These are phyloP conservation scores for Magnolia kwangsiensis DNA, from an alignment of 164 flowering plant genomes.

Conservation along the genomic window DNA sequence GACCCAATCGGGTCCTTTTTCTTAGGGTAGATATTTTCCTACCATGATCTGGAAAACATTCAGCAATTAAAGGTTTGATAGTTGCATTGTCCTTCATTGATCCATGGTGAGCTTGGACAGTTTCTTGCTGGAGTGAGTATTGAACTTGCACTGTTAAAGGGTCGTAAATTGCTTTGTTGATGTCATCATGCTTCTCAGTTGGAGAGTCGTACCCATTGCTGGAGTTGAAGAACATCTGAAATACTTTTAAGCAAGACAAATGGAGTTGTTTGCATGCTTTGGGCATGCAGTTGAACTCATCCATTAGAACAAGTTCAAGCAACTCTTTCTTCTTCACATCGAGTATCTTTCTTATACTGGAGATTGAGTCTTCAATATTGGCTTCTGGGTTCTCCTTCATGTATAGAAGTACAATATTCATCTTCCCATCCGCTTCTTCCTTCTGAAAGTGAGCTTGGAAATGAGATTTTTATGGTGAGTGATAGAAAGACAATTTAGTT, in stretches of 20 bases:
- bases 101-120: no score
- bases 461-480: neutral
- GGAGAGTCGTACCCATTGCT: constrained; percentile 31
- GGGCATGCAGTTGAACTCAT: constrained; percentile 10
- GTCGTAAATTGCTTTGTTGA: constrained; percentile 35
- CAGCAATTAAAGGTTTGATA: neutral
- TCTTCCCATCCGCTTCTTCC: constrained; percentile 36
- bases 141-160: constrained; percentile 12
- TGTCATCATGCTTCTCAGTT: constrained; percentile 24
- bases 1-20: neutral
- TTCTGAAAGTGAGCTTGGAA: constrained; percentile 24
- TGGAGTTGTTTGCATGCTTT: constrained; percentile 25
- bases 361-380: constrained; percentile 28
- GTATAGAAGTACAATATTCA: constrained; percentile 30
- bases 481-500: neutral
- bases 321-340: constrained; percentile 28
- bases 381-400: constrained; percentile 31
- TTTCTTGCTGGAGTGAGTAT: neutral
- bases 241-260: constrained; percentile 31
- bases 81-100: neutral
- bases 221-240: constrained; percentile 45
- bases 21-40: neutral
- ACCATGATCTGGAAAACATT: neutral
- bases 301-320: constrained; percentile 29
- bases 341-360: constrained; percentile 20